Conservation (phyloP, 106 monocot genomes). For the Triglochin maritima region DNA sequence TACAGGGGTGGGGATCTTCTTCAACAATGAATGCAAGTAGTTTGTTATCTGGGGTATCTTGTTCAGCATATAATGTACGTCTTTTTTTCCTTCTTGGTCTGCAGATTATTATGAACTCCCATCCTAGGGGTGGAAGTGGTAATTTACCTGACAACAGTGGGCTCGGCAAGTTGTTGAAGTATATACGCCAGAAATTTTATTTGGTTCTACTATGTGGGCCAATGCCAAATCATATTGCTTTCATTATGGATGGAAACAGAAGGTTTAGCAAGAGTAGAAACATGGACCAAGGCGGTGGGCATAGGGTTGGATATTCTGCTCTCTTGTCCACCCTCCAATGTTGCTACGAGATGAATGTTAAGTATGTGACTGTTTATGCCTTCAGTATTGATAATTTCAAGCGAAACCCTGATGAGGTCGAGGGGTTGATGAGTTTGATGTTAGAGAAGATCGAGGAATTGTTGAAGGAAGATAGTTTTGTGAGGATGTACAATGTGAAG, state of each 20-base stretch:
- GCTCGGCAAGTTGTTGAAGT: slow-evolving; percentile 18
- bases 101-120: no score
- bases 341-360: slow-evolving; percentile 25
- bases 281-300: slow-evolving; percentile 7
- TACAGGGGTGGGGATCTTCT: no score
- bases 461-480: slow-evolving; percentile 9
- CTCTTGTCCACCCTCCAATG: slow-evolving; percentile 16
- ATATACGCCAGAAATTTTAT: background rate
- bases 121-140: no score
- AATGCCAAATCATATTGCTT: slow-evolving; percentile 21
- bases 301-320: slow-evolving; percentile 11
- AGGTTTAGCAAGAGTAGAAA: slow-evolving; percentile 11
- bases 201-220: slow-evolving; percentile 11
- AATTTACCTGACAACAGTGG: background rate
- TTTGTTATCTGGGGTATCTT: no score
- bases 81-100: no score
- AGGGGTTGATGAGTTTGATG: slow-evolving; percentile 16
- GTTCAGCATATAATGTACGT: no score
- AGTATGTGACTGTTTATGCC: slow-evolving; percentile 28
- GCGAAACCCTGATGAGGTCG: slow-evolving; percentile 24
- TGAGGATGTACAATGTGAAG: slow-evolving; percentile 11
- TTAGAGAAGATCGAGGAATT: slow-evolving; percentile 17
- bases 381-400: slow-evolving; percentile 29
- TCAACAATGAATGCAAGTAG: no score
- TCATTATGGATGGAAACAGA: slow-evolving; percentile 28